These are phyloP conservation scores for Rhizopus arrhizus DNA, from an alignment of 371 early-diverging fungal genomes.

Conservation along the genomic window DNA sequence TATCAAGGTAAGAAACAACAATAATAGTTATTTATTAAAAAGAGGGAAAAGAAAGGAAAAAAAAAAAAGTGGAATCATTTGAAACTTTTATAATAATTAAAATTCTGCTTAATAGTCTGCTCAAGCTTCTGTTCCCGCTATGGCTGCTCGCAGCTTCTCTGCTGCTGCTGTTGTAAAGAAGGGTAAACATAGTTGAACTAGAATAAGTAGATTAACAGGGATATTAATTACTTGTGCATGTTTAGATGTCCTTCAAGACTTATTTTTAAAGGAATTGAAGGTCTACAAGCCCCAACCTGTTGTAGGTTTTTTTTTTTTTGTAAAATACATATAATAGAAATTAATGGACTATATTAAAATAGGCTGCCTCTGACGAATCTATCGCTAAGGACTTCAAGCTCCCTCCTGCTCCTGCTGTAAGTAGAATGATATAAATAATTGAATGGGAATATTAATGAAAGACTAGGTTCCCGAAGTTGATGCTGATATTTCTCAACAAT, in stretches of 20 bases:
- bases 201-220: neutral
- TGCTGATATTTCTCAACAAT: conserved; percentile 48
- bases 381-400: conserved; percentile 56
- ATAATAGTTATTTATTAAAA: neutral
- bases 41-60: neutral
- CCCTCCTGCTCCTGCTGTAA: conserved; percentile 53
- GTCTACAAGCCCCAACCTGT: conserved; percentile 53
- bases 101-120: conserved; percentile 27
- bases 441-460: neutral
- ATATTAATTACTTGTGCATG: neutral
- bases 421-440: conserved; percentile 2
- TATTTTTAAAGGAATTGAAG: conserved; percentile 57
- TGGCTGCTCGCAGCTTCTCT: conserved; percentile 48
- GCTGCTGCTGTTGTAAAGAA: conserved; percentile 47
- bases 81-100: conserved; percentile 17
- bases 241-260: conserved; percentile 52
- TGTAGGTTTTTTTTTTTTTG: conserved; percentile 31
- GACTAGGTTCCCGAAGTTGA: conserved; percentile 47
- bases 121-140: conserved; percentile 31
- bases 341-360: conserved; percentile 1
- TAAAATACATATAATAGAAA: neutral
- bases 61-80: neutral
- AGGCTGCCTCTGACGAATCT: conserved; percentile 46
- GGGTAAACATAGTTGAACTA: conserved; percentile 28
- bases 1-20: conserved; percentile 40